A percentile compares a stretch with the other conserved stretches of the same genome.
phyloP scores from a whole-genome alignment of 257 asterid genomes.

The Solanum medicagineum region DNA sequence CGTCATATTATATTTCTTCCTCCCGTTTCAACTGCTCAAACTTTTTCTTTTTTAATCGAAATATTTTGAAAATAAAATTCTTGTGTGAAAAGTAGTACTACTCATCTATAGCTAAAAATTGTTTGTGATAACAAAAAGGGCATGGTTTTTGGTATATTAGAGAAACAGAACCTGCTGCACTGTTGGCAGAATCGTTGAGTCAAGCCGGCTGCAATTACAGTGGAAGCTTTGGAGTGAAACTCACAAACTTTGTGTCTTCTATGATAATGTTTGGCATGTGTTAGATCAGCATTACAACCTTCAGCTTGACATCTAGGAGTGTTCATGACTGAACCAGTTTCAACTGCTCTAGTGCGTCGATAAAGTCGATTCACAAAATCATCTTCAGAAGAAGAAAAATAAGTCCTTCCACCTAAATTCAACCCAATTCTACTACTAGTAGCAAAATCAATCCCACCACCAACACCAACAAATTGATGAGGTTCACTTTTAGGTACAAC shows the following conservation, averaged over 20 bases:
- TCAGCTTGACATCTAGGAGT: slow-evolving; percentile 89
- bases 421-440: slow-evolving; percentile 44
- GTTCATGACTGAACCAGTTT: slow-evolving; percentile 48
- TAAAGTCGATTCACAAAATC: slow-evolving; percentile 98
- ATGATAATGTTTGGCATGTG: slow-evolving; percentile 93
- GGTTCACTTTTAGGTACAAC: slow-evolving; percentile 84
- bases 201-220: slow-evolving; percentile 83
- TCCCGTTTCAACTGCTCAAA: neutral
- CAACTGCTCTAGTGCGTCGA: slow-evolving; percentile 70
- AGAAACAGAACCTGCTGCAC: slow-evolving; percentile 77
- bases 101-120: too few species aligned
- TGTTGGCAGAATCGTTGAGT: slow-evolving; percentile 99
- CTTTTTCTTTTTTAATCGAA: too few species aligned
- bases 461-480: slow-evolving; percentile 10
- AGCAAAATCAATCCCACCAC: slow-evolving; percentile 17
- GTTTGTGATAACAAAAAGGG: slow-evolving; percentile 2
- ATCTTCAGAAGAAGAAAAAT: slow-evolving; percentile 85
- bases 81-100: too few species aligned
- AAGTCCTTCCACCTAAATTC: slow-evolving; percentile 86
- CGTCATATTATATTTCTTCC: neutral
- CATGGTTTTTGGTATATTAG: neutral
- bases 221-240: slow-evolving; percentile 91
- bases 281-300: slow-evolving; percentile 87
- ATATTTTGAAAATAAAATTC: too few species aligned
- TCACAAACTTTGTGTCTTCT: slow-evolving; percentile 99